A percentile compares a stretch with the other conserved stretches of the same genome.
Evolutionary conservation across 345 rosid genomes (phyloP).

Genomic region (Aquilaria sinensis): DNA sequence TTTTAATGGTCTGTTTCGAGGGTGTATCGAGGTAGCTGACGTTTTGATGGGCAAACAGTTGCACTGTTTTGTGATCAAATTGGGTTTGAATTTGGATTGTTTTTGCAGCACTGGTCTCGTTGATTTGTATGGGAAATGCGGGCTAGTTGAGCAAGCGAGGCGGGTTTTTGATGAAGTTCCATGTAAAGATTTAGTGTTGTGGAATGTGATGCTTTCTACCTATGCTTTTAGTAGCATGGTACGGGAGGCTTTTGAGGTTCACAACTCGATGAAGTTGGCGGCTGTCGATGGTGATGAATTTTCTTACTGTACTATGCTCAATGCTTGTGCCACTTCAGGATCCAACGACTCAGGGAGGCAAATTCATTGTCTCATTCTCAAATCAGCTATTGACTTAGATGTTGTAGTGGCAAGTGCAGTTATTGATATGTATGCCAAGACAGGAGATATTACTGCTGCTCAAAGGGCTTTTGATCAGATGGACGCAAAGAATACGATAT

Average conservation of each 20-base stretch:
- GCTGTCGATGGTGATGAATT: slow-evolving; percentile 41
- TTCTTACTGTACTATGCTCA: slow-evolving; percentile 54
- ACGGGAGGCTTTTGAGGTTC: slow-evolving; percentile 37
- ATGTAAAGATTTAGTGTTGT: slow-evolving; percentile 45
- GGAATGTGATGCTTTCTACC: slow-evolving; percentile 58
- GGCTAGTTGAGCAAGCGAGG: slow-evolving; percentile 37
- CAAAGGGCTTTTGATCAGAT: slow-evolving; percentile 43
- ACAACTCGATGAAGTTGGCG: slow-evolving; percentile 36
- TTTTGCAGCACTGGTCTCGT: slow-evolving; percentile 42
- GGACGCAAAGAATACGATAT: slow-evolving; percentile 46
- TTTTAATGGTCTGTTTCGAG: slow-evolving; percentile 42
- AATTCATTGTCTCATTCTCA: slow-evolving; percentile 41
- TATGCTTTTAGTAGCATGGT: slow-evolving; percentile 40
- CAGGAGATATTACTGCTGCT: slow-evolving; percentile 33
- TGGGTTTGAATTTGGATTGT: slow-evolving; percentile 35
- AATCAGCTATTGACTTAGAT: slow-evolving; percentile 40
- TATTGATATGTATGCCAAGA: slow-evolving; percentile 54
- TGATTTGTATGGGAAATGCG: slow-evolving; percentile 65
- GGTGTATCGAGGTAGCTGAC: slow-evolving; percentile 30
- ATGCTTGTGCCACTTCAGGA: slow-evolving; percentile 31
- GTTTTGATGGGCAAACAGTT: slow-evolving; percentile 37
- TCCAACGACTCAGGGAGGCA: slow-evolving; percentile 37
- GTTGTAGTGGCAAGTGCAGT: slow-evolving; percentile 52
- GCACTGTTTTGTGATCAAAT: slow-evolving; percentile 49
- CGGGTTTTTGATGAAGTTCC: slow-evolving; percentile 35